These are phyloP conservation scores for Phoma sp. DNA, from an alignment of 2,329 filamentous ascomycete genomes.

Conservation along the genomic window DNA sequence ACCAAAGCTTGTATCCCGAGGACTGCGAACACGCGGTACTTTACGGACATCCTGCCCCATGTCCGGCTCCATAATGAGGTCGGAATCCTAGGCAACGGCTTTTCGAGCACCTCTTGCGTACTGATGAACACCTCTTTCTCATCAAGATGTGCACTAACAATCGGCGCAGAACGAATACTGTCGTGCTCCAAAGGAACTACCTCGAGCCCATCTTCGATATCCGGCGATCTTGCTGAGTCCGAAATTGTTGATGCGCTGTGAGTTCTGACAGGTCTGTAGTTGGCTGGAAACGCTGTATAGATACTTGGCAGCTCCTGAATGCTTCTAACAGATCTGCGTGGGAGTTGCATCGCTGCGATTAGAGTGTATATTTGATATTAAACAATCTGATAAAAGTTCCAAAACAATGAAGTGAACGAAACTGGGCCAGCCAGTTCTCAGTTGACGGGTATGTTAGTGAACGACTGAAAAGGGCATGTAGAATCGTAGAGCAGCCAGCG, in stretches of 20 bases:
- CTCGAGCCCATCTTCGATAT: constrained; percentile 41
- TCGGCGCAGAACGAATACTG: constrained; percentile 33
- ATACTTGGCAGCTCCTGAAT: constrained; percentile 39
- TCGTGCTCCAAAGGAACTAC: constrained; percentile 39
- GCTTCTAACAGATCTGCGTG: constrained; percentile 32
- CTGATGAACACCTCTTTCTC: constrained; percentile 39
- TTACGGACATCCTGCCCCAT: constrained; percentile 33
- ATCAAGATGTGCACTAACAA: constrained; percentile 33
- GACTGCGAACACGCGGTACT: constrained; percentile 30
- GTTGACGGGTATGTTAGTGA: constrained; percentile 10
- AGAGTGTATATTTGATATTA: constrained; percentile 8
- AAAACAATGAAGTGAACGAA: not conserved
- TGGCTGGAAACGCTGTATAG: constrained; percentile 32
- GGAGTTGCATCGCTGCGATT: constrained; percentile 32
- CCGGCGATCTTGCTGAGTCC: constrained; percentile 18
- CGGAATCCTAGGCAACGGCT: constrained; percentile 36
- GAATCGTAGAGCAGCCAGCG: constrained; percentile 25
- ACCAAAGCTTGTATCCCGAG: constrained; percentile 30
- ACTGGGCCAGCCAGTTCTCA: constrained; percentile 32
- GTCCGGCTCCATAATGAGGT: constrained; percentile 30
- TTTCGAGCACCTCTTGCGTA: constrained; percentile 17
- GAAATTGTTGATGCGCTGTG: constrained; percentile 21
- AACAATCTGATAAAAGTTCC: not conserved
- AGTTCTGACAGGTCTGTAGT: constrained; percentile 17
- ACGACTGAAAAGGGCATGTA: constrained; percentile 19